phyloP scores from a whole-genome alignment of 179 eudicot species.

The Beta corolliflora region DNA sequence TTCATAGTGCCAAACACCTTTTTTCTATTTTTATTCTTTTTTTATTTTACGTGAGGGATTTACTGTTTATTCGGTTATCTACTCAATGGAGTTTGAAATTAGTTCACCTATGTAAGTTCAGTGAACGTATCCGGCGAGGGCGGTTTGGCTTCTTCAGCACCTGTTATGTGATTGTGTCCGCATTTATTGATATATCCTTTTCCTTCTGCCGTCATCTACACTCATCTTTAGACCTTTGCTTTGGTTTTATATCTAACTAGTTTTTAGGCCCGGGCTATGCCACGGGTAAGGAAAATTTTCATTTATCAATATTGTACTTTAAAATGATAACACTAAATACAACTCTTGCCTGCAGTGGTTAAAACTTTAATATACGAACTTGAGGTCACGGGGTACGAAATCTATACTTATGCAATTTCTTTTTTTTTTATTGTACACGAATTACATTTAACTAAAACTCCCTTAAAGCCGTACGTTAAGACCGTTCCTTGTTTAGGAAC shows the following conservation, averaged over 20 bases:
- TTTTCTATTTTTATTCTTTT: not conserved
- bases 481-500: no score
- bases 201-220: not conserved
- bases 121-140: constrained; percentile 16
- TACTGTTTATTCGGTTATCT: not conserved
- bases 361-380: no score
- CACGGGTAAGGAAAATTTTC: no score
- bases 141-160: constrained; percentile 30
- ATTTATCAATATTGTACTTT: no score
- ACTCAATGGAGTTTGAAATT: not conserved
- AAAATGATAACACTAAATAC: no score
- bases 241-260: not conserved
- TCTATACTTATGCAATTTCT: no score
- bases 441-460: no score
- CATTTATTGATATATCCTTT: not conserved
- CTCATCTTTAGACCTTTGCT: not conserved
- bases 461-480: no score
- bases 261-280: no score
- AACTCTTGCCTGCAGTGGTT: no score
- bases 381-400: no score
- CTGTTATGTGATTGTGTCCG: not conserved
- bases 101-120: constrained; percentile 6
- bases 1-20: not conserved
- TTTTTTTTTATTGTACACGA: no score
- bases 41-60: not conserved